Evolutionary conservation across 2,329 filamentous ascomycete genomes (phyloP).

Genomic region (Talaromyces verruculosus): DNA sequence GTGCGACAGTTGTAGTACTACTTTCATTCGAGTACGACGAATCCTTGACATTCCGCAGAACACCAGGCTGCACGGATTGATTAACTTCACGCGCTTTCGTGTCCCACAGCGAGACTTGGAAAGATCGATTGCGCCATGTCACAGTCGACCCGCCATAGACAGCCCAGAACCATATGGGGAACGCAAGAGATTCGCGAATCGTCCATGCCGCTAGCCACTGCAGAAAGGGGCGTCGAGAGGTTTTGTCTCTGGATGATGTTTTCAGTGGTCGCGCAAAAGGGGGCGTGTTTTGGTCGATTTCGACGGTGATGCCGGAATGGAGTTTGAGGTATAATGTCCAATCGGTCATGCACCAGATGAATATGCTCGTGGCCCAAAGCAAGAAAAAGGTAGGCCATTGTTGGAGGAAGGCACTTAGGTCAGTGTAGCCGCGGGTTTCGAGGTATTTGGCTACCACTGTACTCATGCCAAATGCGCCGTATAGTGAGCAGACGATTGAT

Average conservation of each 20-base stretch:
- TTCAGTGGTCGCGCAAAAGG: slow-evolving; percentile 62
- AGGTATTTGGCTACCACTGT: slow-evolving; percentile 63
- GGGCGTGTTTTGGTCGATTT: slow-evolving; percentile 71
- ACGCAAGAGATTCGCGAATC: slow-evolving; percentile 74
- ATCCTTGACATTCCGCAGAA: slow-evolving; percentile 21
- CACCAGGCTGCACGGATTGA: background rate
- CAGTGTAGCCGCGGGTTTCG: slow-evolving; percentile 30
- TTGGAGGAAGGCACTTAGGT: slow-evolving; percentile 52
- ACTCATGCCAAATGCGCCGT: slow-evolving; percentile 76
- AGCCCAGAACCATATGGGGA: slow-evolving; percentile 89
- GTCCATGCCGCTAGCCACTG: slow-evolving; percentile 83
- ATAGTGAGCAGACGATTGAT: slow-evolving; percentile 76
- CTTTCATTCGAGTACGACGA: slow-evolving; percentile 26
- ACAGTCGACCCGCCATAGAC: slow-evolving; percentile 86
- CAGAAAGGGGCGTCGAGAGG: slow-evolving; percentile 56
- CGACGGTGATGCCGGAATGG: slow-evolving; percentile 70
- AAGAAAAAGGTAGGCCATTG: slow-evolving; percentile 67
- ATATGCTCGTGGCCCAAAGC: slow-evolving; percentile 66
- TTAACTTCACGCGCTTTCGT: slow-evolving; percentile 70
- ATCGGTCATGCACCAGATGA: slow-evolving; percentile 73
- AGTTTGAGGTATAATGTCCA: slow-evolving; percentile 70
- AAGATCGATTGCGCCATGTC: slow-evolving; percentile 79
- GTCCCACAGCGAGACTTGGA: slow-evolving; percentile 73
- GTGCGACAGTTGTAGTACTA: background rate
- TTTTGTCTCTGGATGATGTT: slow-evolving; percentile 36